Conservation (phyloP, 116 monocot genomes). For the Thalassia testudinum region DNA sequence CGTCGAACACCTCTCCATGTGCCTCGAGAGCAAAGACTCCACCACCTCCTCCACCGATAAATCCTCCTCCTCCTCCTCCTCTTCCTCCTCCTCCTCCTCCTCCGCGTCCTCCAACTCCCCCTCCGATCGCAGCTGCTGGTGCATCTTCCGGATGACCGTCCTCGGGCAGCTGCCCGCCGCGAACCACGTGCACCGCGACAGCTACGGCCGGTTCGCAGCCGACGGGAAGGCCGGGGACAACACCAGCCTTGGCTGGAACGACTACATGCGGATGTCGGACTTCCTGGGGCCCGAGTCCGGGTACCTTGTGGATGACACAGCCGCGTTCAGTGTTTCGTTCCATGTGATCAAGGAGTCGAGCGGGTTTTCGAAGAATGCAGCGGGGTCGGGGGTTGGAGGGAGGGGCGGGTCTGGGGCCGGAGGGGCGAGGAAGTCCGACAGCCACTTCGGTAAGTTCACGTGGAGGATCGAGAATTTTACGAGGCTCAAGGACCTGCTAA, state of each 20-base stretch:
- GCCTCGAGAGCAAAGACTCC: conserved; percentile 88
- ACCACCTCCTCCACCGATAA: conserved; percentile 28
- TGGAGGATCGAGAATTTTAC: conserved; percentile 99
- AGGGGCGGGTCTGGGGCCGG: conserved; percentile 15
- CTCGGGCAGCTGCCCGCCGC: conserved; percentile 44
- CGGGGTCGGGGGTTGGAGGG: conserved; percentile 13
- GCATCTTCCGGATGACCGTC: conserved; percentile 82
- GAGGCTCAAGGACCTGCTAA: conserved; percentile 84
- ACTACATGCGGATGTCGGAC: conserved; percentile 74
- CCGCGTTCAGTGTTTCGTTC: conserved; percentile 69
- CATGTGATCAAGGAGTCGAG: conserved; percentile 88
- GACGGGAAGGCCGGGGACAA: conserved; percentile 74
- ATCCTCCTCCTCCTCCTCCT: too few relatives aligned
- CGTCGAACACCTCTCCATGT: conserved; percentile 70
- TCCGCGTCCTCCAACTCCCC: conserved; percentile 27
- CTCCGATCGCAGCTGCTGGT: conserved; percentile 81
- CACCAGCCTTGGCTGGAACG: conserved; percentile 96
- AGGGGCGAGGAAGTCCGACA: conserved; percentile 62
- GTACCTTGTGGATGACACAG: conserved; percentile 57
- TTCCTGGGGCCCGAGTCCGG: conserved; percentile 42
- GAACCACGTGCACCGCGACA: conserved; percentile 63
- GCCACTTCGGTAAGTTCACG: conserved; percentile 79
- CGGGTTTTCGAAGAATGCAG: conserved; percentile 47
- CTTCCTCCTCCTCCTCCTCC: too few relatives aligned
- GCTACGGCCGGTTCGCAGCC: conserved; percentile 79